Evolutionary conservation across 140 eudicot genomes (phyloP).

Genomic region (Stevia rebaudiana): DNA sequence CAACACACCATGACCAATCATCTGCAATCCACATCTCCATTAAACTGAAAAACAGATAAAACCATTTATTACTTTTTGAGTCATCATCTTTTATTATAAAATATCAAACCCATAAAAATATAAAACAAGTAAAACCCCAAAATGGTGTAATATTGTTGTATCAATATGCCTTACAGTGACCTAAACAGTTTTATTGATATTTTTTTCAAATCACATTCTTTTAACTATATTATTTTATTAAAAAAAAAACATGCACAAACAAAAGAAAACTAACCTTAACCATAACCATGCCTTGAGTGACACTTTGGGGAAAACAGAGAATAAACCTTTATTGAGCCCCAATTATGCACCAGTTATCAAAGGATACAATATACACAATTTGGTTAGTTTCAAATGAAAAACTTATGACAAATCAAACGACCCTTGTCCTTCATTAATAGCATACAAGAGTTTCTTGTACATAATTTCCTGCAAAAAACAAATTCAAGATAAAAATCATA

Average conservation of each 20-base stretch:
- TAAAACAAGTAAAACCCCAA: not conserved
- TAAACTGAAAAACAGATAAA: constrained; percentile 7
- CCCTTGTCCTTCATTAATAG: constrained; percentile 91
- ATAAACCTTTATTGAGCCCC: constrained; percentile 35
- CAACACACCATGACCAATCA: constrained; percentile 14
- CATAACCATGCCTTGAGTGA: constrained; percentile 17
- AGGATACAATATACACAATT: constrained; percentile 35
- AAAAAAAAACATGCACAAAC: too few species aligned
- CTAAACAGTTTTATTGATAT: not conserved
- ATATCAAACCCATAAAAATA: not conserved
- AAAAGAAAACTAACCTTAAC: constrained; percentile 31
- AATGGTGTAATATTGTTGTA: not conserved
- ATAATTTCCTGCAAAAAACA: constrained; percentile 62
- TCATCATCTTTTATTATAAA: not conserved
- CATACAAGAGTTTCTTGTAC: constrained; percentile 86
- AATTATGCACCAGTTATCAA: constrained; percentile 35
- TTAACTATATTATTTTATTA: not conserved
- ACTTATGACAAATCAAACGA: constrained; percentile 94
- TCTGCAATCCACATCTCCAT: constrained; percentile 9
- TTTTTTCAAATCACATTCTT: not conserved
- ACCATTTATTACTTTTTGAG: not conserved
- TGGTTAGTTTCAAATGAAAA: constrained; percentile 21
- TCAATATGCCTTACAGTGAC: not conserved
- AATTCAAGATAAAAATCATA: not conserved
- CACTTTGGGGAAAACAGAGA: constrained; percentile 15